Percentiles rank a stretch among this genome's conserved stretches.
Conservation (phyloP, 257 asterid genomes). For the Penstemon eatonii region DNA sequence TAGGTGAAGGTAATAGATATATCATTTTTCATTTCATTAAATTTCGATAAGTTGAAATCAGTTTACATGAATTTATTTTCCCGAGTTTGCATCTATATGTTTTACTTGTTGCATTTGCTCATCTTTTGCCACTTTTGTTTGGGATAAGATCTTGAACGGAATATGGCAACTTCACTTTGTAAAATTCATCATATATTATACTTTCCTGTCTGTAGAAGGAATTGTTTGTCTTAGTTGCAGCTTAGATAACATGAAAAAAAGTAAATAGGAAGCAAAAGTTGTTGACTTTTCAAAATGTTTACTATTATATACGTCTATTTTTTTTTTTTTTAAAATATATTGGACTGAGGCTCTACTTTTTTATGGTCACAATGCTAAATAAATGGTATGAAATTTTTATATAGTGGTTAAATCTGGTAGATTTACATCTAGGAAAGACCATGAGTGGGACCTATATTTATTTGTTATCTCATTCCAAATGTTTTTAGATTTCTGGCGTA, state of each 20-base stretch:
- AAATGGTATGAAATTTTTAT: neutral
- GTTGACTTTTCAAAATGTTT: neutral
- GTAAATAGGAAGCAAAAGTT: constrained; percentile 28
- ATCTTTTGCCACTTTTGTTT: neutral
- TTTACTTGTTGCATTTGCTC: constrained; percentile 7
- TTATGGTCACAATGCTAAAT: constrained; percentile 1
- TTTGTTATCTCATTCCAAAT: neutral
- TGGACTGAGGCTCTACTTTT: neutral
- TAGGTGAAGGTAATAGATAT: neutral
- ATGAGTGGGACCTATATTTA: neutral
- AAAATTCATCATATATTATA: neutral
- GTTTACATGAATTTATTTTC: constrained; percentile 9
- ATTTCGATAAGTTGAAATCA: neutral
- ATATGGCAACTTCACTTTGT: constrained; percentile 21
- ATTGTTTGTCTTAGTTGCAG: constrained; percentile 11
- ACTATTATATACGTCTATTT: neutral
- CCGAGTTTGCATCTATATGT: neutral
- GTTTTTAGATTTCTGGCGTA: neutral
- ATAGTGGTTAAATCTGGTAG: neutral
- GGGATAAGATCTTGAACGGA: constrained; percentile 11
- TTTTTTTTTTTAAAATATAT: neutral
- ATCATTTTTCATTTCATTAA: neutral
- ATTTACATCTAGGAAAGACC: neutral
- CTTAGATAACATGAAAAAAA: neutral
- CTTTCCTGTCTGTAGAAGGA: constrained; percentile 31